A percentile compares a stretch with the other conserved stretches of the same genome.
These are phyloP conservation scores for Gentiana dahurica DNA, from an alignment of 257 asterid species.

Conservation along the genomic window DNA sequence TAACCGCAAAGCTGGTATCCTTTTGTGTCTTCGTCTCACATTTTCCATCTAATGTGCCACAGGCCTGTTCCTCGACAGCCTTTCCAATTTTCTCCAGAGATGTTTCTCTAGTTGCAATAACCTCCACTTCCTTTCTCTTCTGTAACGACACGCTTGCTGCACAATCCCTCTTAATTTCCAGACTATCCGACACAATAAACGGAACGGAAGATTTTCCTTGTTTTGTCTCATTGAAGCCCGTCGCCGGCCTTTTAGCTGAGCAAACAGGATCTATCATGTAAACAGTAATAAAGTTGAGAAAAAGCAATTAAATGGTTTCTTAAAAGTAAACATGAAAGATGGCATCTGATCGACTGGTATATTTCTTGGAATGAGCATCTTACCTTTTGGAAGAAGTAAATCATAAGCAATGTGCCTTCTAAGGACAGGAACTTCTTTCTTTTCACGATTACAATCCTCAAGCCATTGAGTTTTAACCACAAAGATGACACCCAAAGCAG, in stretches of 20 bases:
- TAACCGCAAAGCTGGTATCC: conserved; percentile 28
- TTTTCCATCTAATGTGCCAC: conserved; percentile 30
- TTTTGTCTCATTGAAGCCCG: conserved; percentile 23
- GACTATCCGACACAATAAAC: conserved; percentile 18
- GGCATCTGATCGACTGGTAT: not conserved
- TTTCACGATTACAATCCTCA: conserved; percentile 63
- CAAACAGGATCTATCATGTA: conserved; percentile 35
- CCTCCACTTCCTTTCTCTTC: conserved; percentile 22
- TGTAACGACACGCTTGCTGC: conserved; percentile 26
- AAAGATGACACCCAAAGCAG: conserved; percentile 66
- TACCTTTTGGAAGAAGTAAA: conserved; percentile 87
- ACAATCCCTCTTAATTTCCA: conserved; percentile 19
- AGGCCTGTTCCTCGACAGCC: conserved; percentile 11
- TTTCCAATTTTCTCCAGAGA: conserved; percentile 16
- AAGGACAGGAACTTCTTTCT: conserved; percentile 72
- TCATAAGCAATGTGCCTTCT: conserved; percentile 78
- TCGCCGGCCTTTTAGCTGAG: conserved; percentile 29
- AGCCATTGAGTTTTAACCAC: conserved; percentile 81
- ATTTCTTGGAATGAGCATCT: conserved; percentile 3
- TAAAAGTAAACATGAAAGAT: not conserved
- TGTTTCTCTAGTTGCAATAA: conserved; percentile 10
- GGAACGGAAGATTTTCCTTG: conserved; percentile 38
- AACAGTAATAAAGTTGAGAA: conserved; percentile 12
- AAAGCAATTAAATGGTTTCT: not conserved
- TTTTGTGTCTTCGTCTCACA: conserved; percentile 26